Evolutionary conservation across 148 eudicot genomes (phyloP), one percentile per base, ranked within the genome.

Genomic region (Hydrangea macrophylla): DNA sequence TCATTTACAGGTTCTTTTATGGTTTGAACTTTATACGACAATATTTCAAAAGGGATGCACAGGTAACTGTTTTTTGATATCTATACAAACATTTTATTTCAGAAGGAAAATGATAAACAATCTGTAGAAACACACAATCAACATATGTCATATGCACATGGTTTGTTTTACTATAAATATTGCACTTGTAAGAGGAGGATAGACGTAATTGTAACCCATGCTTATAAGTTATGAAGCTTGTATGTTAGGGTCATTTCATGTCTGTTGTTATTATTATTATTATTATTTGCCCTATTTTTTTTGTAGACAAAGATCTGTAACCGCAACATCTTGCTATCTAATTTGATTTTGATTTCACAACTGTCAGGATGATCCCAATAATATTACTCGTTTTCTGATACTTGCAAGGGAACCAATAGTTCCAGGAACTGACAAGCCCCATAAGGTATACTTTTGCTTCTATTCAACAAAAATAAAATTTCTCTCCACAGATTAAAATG

Each of bases 401-500:
- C 97, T 90, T 68, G 90, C 96, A 28, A 81, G 99, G 75, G 99
- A 94, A 72, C 96, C 99, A 60, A 60, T 88, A 44, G 88, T 94
- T 65, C 93, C 97, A 18, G 87, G 97, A 76, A 75, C 72, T 30
- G 80, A 80, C 50, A 82, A 63, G 71, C 89, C 88, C 39, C 75
- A 85, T 79, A 94, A 90, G 97, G 99, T 94, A 82, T 58, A 20
- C 23, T 35, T 25, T 45, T 55, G 40, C 28, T 18, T 27, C 28
- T 50, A 9, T 6, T 48, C 44, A 48, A n/a, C n/a, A n/a, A n/a
- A n/a, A 30, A 3, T 22, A 1, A 17, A 26, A 37, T 70, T 24
- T 44, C 25, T 35, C 39, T 35, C 8, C 4, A 35, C 39, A 35
- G 39, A 3, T 58, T 63, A 26, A 18, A 26, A 35, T 51, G 27